Evolutionary conservation across 2,329 filamentous ascomycete genomes (phyloP).

Genomic region (Chaetomium sp.): DNA sequence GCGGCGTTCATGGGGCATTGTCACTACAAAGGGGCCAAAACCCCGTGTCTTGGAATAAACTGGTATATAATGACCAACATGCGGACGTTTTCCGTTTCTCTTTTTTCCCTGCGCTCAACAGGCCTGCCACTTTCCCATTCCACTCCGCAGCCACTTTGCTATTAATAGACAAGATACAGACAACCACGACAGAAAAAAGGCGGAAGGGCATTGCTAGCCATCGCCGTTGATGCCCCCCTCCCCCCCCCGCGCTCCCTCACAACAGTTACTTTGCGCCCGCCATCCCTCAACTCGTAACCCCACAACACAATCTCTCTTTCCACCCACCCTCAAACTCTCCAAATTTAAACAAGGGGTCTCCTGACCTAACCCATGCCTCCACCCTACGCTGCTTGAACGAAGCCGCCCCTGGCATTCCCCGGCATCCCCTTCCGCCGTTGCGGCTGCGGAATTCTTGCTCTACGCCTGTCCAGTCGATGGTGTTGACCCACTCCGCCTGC

Average conservation of each 20-base stretch:
- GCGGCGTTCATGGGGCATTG: not conserved
- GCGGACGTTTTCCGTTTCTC: not conserved
- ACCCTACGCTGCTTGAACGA: not conserved
- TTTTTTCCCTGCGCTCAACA: not conserved
- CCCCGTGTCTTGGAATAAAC: too few species aligned
- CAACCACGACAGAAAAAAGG: too few species aligned
- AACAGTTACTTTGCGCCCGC: not conserved
- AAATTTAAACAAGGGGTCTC: not conserved
- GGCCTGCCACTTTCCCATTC: not conserved
- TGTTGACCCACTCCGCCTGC: not conserved
- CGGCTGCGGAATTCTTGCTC: not conserved
- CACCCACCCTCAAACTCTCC: not conserved
- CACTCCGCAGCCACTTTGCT: not conserved
- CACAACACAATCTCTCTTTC: not conserved
- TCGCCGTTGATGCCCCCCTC: too few species aligned
- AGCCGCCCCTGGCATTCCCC: not conserved
- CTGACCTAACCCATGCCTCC: not conserved
- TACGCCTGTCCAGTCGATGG: conserved; percentile 3
- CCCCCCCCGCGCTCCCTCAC: not conserved
- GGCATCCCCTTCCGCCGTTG: not conserved
- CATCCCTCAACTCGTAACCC: not conserved
- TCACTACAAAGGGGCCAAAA: not conserved
- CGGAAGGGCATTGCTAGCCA: too few species aligned
- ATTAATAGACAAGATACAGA: too few species aligned
- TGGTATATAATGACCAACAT: not conserved